Evolutionary conservation across 139 green algal species (phyloP), one percentile per base, ranked within the genome.

Genomic region (Tetradesmus obliquus): DNA sequence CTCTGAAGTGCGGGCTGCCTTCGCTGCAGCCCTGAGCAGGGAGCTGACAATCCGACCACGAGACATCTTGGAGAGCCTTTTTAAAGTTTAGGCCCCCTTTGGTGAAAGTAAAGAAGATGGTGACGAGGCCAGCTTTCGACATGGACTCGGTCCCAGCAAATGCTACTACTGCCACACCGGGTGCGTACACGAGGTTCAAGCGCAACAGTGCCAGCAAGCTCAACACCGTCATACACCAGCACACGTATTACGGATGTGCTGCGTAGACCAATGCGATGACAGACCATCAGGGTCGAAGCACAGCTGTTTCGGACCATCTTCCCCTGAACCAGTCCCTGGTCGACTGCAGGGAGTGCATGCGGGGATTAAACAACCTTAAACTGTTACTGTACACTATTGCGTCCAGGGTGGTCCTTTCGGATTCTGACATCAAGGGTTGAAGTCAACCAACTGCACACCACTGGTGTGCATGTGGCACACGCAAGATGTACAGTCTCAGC

Each of bases 1-100:
- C 24, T 82, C 74, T 51, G n/a, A 54, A 82, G 8, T 82, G 74
- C n/a, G n/a, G n/a, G n/a, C 74, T 54, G n/a, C 74, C 74, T 82
- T 82, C 3, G 74, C 74, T 82, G 74, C 74, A 82, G n/a, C 24
- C 74, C 74, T 51, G 7, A 82, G 74, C 74, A 82, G 74, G 74
- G n/a, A 54, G n/a, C n/a, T 51, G 74, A 82, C 74, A 19, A 51
- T 82, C 1, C 24, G 74, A n/a, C 74, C 74, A 53, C 74, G 74
- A 54, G 74, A 54, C 74, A 82, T 82, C 7, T 51, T 82, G n/a
- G 0, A 20, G 8, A 54, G 74, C n/a, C n/a, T 53, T 82, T 51
- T 15, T 55, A 17, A 17, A 54, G 22, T 82, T 82, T n/a, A 82
- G 74, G 74, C 74, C n/a, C 74, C 15, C 74, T 3, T 3, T 20